Evolutionary conservation across 202 grass and related monocot genomes (phyloP).

Genomic region (Setaria viridis): DNA sequence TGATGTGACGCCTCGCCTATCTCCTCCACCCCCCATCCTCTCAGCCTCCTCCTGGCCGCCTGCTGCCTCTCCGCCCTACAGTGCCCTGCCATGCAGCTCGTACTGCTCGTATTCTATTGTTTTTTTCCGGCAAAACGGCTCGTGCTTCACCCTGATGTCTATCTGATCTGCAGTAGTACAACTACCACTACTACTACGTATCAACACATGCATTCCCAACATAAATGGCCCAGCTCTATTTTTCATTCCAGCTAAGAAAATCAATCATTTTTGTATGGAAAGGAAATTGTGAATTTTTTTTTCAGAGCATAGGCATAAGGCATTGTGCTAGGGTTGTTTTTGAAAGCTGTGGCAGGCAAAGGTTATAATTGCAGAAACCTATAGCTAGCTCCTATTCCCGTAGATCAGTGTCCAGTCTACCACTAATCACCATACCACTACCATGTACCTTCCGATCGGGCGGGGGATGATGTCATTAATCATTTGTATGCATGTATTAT

Average conservation of each 20-base stretch:
- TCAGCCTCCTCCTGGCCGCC: not conserved
- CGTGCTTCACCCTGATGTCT: not conserved
- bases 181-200: too few relatives aligned
- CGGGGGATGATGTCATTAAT: not conserved
- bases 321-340: not conserved
- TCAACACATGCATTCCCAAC: too few relatives aligned
- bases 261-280: too few relatives aligned
- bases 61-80: not conserved
- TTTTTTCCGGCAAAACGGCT: not conserved
- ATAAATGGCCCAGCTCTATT: too few relatives aligned
- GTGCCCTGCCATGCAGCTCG: not conserved
- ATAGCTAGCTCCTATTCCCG: not conserved
- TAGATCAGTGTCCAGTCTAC: slow-evolving; percentile 16
- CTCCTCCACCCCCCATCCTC: not conserved
- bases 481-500: not conserved
- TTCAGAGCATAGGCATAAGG: not conserved
- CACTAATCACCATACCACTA: not conserved
- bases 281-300: not conserved
- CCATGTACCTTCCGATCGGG: slow-evolving; percentile 7
- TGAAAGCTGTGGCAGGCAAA: not conserved
- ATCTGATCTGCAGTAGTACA: not conserved
- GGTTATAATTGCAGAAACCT: not conserved
- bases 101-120: not conserved
- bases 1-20: slow-evolving; percentile 23
- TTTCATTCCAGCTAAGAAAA: too few relatives aligned